Base-by-base conservation (phyloP, 306 rosid species). In the Mimosa bimucronata region DNA sequence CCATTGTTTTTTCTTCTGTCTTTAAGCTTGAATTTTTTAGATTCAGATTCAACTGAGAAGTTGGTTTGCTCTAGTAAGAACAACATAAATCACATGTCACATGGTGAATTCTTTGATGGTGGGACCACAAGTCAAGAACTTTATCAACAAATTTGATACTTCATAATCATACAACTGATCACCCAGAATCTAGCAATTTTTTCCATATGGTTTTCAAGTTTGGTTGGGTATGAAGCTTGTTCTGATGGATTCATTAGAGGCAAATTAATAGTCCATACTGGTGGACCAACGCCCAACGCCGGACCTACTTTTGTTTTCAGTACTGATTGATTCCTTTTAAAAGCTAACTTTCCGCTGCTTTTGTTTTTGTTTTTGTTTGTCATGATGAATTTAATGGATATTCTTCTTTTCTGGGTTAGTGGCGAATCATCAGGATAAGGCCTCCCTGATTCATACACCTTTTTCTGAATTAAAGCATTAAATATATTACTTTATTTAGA, bases 381-480 rank as follows among this genome's bases (percentile, higher is more conserved):
- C 67, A 38, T 40, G 70, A 26, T 77, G 50, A 77, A 61, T 48
- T 38, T 28, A 37, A 50, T 38, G 60, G 62, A 8, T 67, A 41
- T 40, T 64, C 34, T 58, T 81, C 9, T 29, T 69, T 69, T 81
- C 53, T 53, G 77, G 46, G 55, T 69, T 74, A 71, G 61, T 69
- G 30, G 76, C 45, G 64, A 82, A 55, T n/a, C 40, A 23, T 66
- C 26, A 15, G 48, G 78, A 71, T 64, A 77, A 34, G 71, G 60
- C 53, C 42, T 77, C 29, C 10, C 66, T 30, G 69, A 85, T 61
- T 50, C 11, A 3, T 19, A 1, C 40, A 53, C 2, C 9, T 15
- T 64, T 69, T 69, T 41, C 46, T 46, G 30, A 73, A 84, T 29
- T 67, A 30, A 61, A 67, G 65, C 81, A 85, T 62, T 10, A 11